Conservation (phyloP, 2,329 filamentous ascomycete genomes). For the Aspergillus alliaceus region DNA sequence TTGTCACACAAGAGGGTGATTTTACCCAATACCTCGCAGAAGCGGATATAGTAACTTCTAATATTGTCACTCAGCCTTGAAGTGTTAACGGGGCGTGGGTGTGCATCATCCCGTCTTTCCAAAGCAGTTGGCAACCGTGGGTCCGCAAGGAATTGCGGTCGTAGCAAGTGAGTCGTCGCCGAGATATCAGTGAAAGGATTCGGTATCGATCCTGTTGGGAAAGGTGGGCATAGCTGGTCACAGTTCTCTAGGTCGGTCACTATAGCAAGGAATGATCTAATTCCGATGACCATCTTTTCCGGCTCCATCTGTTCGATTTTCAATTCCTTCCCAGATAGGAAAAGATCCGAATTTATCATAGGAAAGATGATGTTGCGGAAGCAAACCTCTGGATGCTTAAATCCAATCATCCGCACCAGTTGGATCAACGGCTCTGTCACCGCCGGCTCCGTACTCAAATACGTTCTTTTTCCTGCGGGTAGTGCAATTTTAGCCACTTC, state of each 20-base stretch:
- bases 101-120: constrained; percentile 31
- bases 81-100: constrained; percentile 56
- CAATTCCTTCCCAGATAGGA: constrained; percentile 72
- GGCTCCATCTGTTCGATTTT: constrained; percentile 92
- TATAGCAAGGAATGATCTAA: constrained; percentile 87
- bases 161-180: constrained; percentile 34
- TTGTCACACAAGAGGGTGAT: constrained; percentile 97
- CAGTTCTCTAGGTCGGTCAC: constrained; percentile 90
- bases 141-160: constrained; percentile 39
- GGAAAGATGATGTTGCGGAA: constrained; percentile 93
- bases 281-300: constrained; percentile 95
- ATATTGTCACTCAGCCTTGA: constrained; percentile 70
- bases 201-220: constrained; percentile 64
- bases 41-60: constrained; percentile 82
- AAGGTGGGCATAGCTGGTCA: constrained; percentile 74
- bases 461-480: constrained; percentile 74
- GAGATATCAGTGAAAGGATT: constrained; percentile 40
- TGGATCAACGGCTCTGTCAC: constrained; percentile 89
- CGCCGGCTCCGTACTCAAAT: constrained; percentile 78
- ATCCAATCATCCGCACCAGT: constrained; percentile 90
- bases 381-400: constrained; percentile 89
- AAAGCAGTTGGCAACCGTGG: constrained; percentile 28
- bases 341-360: constrained; percentile 88
- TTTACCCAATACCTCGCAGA: constrained; percentile 92
- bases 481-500: constrained; percentile 85